Base-by-base conservation (phyloP, 495 filamentous ascomycete genomes). In the Choiromyces venosus region DNA sequence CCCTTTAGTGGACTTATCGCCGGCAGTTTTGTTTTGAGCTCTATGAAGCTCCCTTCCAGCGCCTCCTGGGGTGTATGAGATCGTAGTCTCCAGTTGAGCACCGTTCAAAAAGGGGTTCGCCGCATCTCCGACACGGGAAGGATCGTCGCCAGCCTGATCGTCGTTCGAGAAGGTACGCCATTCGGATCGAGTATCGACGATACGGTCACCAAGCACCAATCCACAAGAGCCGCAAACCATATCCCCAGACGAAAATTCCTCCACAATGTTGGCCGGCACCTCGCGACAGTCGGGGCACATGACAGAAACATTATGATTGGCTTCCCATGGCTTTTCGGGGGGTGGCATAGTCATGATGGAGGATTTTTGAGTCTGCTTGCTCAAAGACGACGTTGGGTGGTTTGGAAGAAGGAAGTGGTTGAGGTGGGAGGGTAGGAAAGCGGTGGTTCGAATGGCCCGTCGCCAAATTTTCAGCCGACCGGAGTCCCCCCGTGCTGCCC, bases 151-250 rank as follows among this genome's bases (percentile, higher is more conserved):
- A 70, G 87, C 88, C 82, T 96, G 92, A 79, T 99, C 96, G 78
- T 99, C 95, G 83, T 97, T 97, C 73, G 92, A 91, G 83, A 99
- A 99, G 10, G 96, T 99, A 79, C 95, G 92, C 95, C 95, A 99
- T 85, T 99, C 95, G 68, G 93, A 97, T 68, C 96, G 90, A 73
- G 93, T 93, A 79, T 98, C 95, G 70, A 99, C 92, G 78, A 95
- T 92, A 73, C 93, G 91, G 81, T 94, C 92, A 68, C 90, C 90
- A 42, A 98, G 86, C 18, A 99, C 95, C n/a, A 97, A 83, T 35
- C 95, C 95, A 78, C 95, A 99, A 33, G 91, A 92, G 21, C 86
- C 91, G 82, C 95, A 99, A 67, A 98, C 93, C 79, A 93, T 92
- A 82, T 98, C 94, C 66, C 96, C 95, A 18, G 89, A 90, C 5